These are phyloP conservation scores for Solanum appendiculatum DNA, from an alignment of 257 asterid species.

Conservation along the genomic window DNA sequence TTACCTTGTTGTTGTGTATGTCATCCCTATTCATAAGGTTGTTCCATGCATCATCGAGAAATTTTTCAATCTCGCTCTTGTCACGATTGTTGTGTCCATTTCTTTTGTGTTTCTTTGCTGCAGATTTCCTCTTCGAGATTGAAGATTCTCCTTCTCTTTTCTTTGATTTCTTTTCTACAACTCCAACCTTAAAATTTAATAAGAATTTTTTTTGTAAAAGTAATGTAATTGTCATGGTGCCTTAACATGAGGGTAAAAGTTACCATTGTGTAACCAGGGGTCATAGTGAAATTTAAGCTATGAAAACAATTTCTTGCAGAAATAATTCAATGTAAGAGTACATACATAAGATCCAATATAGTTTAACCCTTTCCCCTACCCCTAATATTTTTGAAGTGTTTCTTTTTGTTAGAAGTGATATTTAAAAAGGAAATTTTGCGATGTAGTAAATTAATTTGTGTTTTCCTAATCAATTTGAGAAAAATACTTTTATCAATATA, in stretches of 20 bases:
- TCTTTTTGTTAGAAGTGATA: background rate
- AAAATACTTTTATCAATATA: background rate
- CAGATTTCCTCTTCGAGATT: background rate
- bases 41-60: no score
- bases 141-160: background rate
- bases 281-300: background rate
- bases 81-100: no score
- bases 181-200: background rate
- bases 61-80: no score
- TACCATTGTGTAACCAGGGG: background rate
- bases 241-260: background rate
- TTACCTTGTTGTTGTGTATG: no score
- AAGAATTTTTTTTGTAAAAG: background rate
- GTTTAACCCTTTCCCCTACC: background rate
- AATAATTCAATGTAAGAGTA: background rate
- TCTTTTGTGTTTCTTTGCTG: background rate
- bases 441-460: no score
- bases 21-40: no score
- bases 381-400: background rate
- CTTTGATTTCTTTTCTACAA: background rate
- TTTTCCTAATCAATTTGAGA: no score
- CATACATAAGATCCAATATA: background rate
- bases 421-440: background rate
- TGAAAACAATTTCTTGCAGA: background rate
- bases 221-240: background rate